Percentiles rank a stretch among this genome's conserved stretches.
Conservation (phyloP, 2,329 filamentous ascomycete genomes). For the Penicillium janthinellum region DNA sequence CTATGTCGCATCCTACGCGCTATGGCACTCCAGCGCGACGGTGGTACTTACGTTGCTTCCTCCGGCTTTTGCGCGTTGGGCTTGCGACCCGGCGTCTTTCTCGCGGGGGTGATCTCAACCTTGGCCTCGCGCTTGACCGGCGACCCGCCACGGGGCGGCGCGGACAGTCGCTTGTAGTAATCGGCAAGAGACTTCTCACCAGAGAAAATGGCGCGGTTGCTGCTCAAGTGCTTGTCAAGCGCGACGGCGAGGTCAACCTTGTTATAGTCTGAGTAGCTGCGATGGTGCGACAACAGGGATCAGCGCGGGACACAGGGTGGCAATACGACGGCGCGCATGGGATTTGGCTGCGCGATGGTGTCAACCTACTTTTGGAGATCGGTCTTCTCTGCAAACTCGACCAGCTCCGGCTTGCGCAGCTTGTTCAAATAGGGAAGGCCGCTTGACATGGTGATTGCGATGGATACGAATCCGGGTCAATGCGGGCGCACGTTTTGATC, state of each 20-base stretch:
- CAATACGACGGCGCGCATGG: conserved; percentile 9
- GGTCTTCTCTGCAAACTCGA: conserved; percentile 70
- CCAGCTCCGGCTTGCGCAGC: conserved; percentile 80
- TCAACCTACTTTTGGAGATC: conserved; percentile 71
- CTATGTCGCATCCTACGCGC: conserved; percentile 7
- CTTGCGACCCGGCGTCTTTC: conserved; percentile 39
- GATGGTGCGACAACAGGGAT: conserved; percentile 4
- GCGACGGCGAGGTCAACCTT: conserved; percentile 78
- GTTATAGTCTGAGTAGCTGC: conserved; percentile 68
- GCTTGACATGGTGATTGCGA: conserved; percentile 58
- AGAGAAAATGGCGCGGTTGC: conserved; percentile 67
- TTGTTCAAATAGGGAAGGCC: conserved; percentile 72
- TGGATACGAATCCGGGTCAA: conserved; percentile 9
- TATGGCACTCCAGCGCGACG: conserved; percentile 16
- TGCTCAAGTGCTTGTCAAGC: conserved; percentile 72
- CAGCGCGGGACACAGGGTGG: not conserved
- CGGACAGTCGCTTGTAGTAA: conserved; percentile 66
- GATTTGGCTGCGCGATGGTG: conserved; percentile 11
- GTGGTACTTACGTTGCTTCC: conserved; percentile 34
- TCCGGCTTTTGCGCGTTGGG: conserved; percentile 46
- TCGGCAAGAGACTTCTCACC: conserved; percentile 66
- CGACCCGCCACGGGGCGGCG: conserved; percentile 44
- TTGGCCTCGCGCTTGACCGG: conserved; percentile 53
- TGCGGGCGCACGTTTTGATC: conserved; percentile 1
- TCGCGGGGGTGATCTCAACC: conserved; percentile 38